phyloP scores from a whole-genome alignment of 441 rosid species.

The Adansonia rubrostipa region DNA sequence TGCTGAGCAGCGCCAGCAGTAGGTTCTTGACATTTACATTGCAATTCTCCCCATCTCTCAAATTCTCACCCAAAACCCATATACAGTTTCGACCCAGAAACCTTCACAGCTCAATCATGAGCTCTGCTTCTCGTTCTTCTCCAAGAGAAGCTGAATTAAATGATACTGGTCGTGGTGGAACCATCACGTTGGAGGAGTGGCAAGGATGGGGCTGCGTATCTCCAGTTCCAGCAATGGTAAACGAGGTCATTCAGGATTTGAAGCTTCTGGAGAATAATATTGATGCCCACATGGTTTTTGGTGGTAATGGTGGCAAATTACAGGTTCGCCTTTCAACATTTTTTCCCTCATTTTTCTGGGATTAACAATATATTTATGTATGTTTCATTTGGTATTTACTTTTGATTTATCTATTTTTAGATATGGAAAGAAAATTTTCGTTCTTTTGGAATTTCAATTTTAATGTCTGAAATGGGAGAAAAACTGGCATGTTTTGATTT shows the following conservation, averaged over 20 bases:
- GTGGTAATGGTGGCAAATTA: conserved; percentile 80
- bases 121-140: conserved; percentile 43
- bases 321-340: conserved; percentile 47
- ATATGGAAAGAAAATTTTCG: not conserved
- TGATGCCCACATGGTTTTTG: conserved; percentile 68
- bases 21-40: conserved; percentile 25
- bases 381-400: not conserved
- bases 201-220: conserved; percentile 74
- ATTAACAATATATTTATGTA: not conserved
- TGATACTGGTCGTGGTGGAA: conserved; percentile 38
- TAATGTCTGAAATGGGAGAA: conserved; percentile 2
- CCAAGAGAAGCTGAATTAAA: conserved; percentile 32
- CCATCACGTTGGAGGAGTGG: conserved; percentile 70
- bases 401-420: not conserved
- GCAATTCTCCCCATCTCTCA: conserved; percentile 38
- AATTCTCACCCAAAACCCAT: conserved; percentile 39
- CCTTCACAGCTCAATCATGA: conserved; percentile 32
- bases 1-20: conserved; percentile 39
- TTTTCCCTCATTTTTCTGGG: not conserved
- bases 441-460: not conserved
- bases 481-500: not conserved
- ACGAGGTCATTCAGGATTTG: conserved; percentile 67
- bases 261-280: conserved; percentile 59
- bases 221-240: conserved; percentile 66
- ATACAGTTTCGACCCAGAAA: conserved; percentile 35